Base-by-base conservation (phyloP, 2,329 filamentous ascomycete genomes). In the Fusarium veterinarium region DNA sequence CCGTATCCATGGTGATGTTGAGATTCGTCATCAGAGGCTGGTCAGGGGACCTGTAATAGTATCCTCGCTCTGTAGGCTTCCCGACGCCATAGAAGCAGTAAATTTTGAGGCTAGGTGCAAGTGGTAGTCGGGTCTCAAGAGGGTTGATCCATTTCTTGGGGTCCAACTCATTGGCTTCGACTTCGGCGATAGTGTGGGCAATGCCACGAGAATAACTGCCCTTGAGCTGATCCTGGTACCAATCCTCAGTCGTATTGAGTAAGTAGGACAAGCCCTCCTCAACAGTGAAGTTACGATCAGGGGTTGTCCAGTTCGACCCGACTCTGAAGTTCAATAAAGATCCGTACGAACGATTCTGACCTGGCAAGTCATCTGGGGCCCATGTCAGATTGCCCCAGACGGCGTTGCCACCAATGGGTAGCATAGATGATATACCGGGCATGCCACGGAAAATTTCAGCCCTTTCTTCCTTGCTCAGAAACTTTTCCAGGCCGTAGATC, bases 41-140 rank as follows among this genome's bases (percentile, higher is more conserved):
- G 49, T 95, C 93, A 0, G 89, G 86, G 2, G 85, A 80, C 37
- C 92, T 91, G 83, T 99, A 99, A 81, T 93, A 99, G 81, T 98
- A 99, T 20, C 91, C 91, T 62, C 95, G 90, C 82, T 99, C 95
- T 0, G 95, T 98, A 7, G 93, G 92, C 80, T 98, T 99, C 6
- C 95, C 95, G 8, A 97, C 91, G 25, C 93, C 96, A 80, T 99
- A 98, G 85, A 99, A 98, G 83, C 96, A 98, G 83, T 95, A 98
- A 17, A 99, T 94, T 80, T 97, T 98, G 78, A 99, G 85, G 78
- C 90, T 93, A 0, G 96, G 95, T 3, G 96, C 95, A 25, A 94
- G 86, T 0, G 96, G 96, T 0, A 98, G 86, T 4, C 95, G 89
- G 0, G 94, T 93, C 81, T 98, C 95, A 2, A 98, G 89, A 0